Conservation (phyloP, 2,329 filamentous ascomycete genomes). For the Talaromyces sp. region DNA sequence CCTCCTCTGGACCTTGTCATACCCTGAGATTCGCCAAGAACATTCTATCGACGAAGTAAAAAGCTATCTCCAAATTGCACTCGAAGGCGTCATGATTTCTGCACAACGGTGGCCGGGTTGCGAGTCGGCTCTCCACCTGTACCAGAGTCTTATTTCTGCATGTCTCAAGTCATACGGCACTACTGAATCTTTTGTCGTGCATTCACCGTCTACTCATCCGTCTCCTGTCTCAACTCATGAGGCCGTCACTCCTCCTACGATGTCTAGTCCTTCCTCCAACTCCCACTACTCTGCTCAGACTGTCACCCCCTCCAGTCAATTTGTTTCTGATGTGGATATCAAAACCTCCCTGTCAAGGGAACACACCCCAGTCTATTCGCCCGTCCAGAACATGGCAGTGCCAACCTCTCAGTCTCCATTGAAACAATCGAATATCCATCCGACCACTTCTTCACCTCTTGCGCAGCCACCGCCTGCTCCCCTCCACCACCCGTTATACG, state of each 20-base stretch:
- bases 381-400: slow-evolving; percentile 18
- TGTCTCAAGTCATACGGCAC: slow-evolving; percentile 84
- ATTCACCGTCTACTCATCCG: slow-evolving; percentile 40
- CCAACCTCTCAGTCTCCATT: slow-evolving; percentile 10
- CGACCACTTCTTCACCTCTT: slow-evolving; percentile 6
- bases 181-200: slow-evolving; percentile 49
- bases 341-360: slow-evolving; percentile 31
- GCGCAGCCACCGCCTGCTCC: slow-evolving; percentile 12
- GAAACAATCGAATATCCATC: slow-evolving; percentile 18
- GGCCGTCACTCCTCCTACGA: slow-evolving; percentile 33
- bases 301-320: slow-evolving; percentile 22
- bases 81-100: slow-evolving; percentile 75
- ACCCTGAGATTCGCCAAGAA: slow-evolving; percentile 70
- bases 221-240: slow-evolving; percentile 38
- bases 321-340: slow-evolving; percentile 24
- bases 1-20: slow-evolving; percentile 86
- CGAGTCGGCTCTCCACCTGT: slow-evolving; percentile 75
- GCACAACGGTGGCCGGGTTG: slow-evolving; percentile 91
- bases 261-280: slow-evolving; percentile 35
- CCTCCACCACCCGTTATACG: slow-evolving; percentile 12
- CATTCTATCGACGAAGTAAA: slow-evolving; percentile 73
- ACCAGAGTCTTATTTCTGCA: slow-evolving; percentile 77
- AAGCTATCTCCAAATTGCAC: slow-evolving; percentile 65
- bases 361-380: slow-evolving; percentile 22
- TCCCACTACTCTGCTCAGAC: slow-evolving; percentile 32